Conservation (phyloP, 495 filamentous ascomycete genomes). For the Diplogelasinospora grovesii region DNA sequence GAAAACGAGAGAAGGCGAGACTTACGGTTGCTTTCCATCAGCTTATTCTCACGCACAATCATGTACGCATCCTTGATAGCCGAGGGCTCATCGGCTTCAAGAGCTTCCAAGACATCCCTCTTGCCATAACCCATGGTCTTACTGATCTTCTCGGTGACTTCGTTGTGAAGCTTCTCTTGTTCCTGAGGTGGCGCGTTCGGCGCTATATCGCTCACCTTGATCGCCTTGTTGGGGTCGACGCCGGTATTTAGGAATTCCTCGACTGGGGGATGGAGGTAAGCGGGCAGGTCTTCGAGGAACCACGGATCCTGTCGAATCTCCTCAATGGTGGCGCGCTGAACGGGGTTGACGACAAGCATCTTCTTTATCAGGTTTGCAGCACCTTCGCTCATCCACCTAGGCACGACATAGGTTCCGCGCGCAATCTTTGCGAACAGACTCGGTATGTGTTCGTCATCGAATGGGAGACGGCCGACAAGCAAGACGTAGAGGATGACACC, state of each 20-base stretch:
- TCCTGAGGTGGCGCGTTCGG: slow-evolving; percentile 68
- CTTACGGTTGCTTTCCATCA: slow-evolving; percentile 93
- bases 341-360: slow-evolving; percentile 93
- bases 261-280: slow-evolving; percentile 80
- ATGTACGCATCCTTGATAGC: slow-evolving; percentile 98
- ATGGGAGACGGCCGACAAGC: slow-evolving; percentile 83
- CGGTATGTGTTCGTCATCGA: slow-evolving; percentile 83
- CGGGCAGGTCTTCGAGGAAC: slow-evolving; percentile 80
- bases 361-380: slow-evolving; percentile 79
- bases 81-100: slow-evolving; percentile 85
- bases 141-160: slow-evolving; percentile 88
- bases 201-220: slow-evolving; percentile 70
- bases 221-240: slow-evolving; percentile 84
- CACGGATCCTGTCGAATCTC: slow-evolving; percentile 93
- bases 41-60: slow-evolving; percentile 94
- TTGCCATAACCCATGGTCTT: slow-evolving; percentile 96
- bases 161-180: slow-evolving; percentile 82
- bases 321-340: slow-evolving; percentile 84
- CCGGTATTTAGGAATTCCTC: slow-evolving; percentile 91
- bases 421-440: slow-evolving; percentile 39
- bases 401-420: slow-evolving; percentile 76
- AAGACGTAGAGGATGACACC: slow-evolving; percentile 97
- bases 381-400: slow-evolving; percentile 77
- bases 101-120: slow-evolving; percentile 89
- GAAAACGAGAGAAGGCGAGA: slow-evolving; percentile 11